Conservation (phyloP, 306 rosid species). For the Urtica urens region DNA sequence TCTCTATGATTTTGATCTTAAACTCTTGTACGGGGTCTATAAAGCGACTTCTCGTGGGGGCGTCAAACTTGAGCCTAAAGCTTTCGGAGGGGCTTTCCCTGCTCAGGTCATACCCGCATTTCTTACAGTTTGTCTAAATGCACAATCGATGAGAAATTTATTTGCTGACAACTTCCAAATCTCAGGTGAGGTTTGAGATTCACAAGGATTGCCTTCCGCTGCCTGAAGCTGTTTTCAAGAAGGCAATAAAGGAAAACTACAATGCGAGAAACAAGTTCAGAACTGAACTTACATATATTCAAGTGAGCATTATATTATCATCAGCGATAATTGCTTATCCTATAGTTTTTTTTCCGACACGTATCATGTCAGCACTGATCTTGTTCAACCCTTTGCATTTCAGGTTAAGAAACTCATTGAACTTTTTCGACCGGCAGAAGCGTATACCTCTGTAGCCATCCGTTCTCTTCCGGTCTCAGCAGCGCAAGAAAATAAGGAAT, state of each 20-base stretch:
- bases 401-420: constrained; percentile 70
- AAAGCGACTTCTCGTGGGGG: constrained; percentile 76
- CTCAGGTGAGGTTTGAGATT: constrained; percentile 73
- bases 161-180: constrained; percentile 14
- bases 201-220: constrained; percentile 68
- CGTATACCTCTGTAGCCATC: constrained; percentile 21
- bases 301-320: constrained; percentile 46
- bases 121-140: neutral
- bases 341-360: too few relatives aligned
- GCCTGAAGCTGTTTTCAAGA: constrained; percentile 67
- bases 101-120: constrained; percentile 82
- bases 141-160: constrained; percentile 8
- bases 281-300: constrained; percentile 60
- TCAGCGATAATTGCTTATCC: too few relatives aligned
- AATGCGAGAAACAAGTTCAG: constrained; percentile 55
- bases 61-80: constrained; percentile 75
- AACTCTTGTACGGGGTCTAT: constrained; percentile 73
- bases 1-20: constrained; percentile 86
- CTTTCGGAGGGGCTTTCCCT: constrained; percentile 84
- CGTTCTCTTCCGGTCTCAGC: constrained; percentile 8
- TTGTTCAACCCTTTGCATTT: neutral
- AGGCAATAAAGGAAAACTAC: constrained; percentile 76
- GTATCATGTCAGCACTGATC: neutral
- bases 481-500: constrained; percentile 25
- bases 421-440: constrained; percentile 56